Base-by-base conservation (phyloP, 768 basidiomycete genomes). In the Polyporus arcularius region DNA sequence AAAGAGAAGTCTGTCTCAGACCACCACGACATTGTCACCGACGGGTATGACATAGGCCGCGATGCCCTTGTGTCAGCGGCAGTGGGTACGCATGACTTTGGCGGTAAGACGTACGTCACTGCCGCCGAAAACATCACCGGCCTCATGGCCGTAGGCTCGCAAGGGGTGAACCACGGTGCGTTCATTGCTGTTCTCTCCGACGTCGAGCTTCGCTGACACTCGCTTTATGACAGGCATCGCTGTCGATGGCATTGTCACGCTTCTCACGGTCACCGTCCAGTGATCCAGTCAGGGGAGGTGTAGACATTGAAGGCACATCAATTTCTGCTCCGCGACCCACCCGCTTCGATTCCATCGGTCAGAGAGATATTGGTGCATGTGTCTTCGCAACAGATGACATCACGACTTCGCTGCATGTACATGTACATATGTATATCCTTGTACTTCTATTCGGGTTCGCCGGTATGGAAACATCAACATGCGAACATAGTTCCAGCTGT, bases 121-220 rank as follows among this genome's bases (percentile, higher is more conserved):
- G 73, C 71, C 1, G 78, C 74, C 9, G 57, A 76, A 65, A 80
- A 80, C 52, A 48, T 88, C 26, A 81, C 80, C 2, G 84, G 84
- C 5, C 75, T 90, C 28, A 76, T 89, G 60, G 66, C 80, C 3
- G 63, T 82, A 5, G 87, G 88, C 4, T 72, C 76, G 28, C 50
- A 68, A 0, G 84, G 86, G 3, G 65, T 85, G n/a, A 83, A 85
- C 58, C 82, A 83, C 38, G 81, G 83, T 85, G 56, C n/a, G 50
- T 42, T 35, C 14, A 16, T 16, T 41, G 35, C n/a, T 45, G 43
- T 48, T 38, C 9, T 15, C 21, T 12, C 7, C 18, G 11, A 12
- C 38, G 11, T 18, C 10, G 18, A 16, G 3, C 47, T 15, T 43
- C 41, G 11, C 46, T 49, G 43, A 59, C 47, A 8, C 16, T 51